A percentile compares a stretch with the other conserved stretches of the same genome.
Conservation (phyloP, 2,329 filamentous ascomycete genomes). For the Ilyonectria sp. region DNA sequence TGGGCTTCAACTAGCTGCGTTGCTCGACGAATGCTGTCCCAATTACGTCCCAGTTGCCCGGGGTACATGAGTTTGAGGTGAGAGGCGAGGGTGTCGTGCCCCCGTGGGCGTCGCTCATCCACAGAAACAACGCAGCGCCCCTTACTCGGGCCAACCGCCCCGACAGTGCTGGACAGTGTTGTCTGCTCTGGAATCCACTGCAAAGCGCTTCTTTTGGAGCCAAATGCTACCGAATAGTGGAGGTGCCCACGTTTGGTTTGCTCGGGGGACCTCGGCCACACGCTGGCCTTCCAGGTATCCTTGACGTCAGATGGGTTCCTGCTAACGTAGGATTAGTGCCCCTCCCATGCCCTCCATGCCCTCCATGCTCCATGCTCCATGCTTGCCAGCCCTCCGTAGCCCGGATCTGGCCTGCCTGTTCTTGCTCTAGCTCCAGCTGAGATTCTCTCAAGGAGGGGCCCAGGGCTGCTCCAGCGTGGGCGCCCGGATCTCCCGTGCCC, state of each 20-base stretch:
- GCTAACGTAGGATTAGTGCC: conserved; percentile 32
- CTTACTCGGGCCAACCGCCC: conserved; percentile 15
- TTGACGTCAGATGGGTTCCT: conserved; percentile 48
- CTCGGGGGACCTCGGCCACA: conserved; percentile 45
- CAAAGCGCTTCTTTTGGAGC: conserved; percentile 20
- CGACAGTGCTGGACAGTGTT: conserved; percentile 1
- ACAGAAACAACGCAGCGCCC: conserved; percentile 16
- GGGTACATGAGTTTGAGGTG: conserved; percentile 2
- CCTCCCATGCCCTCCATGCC: conserved; percentile 25
- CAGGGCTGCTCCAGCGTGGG: conserved; percentile 28
- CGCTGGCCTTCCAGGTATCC: conserved; percentile 30
- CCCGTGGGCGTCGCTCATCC: conserved; percentile 13
- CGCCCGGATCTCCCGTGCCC: conserved; percentile 38
- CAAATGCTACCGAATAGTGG: conserved; percentile 24
- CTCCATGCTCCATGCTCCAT: conserved; percentile 9
- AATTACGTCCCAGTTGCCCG: conserved; percentile 8
- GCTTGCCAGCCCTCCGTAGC: conserved; percentile 15
- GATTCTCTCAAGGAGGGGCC: conserved; percentile 14
- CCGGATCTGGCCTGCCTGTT: conserved; percentile 34
- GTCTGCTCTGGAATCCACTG: conserved; percentile 21
- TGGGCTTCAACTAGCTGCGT: conserved; percentile 7
- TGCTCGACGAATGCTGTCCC: conserved; percentile 5
- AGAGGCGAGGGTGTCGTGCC: neutral
- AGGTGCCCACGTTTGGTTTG: conserved; percentile 33
- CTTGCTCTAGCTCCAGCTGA: conserved; percentile 30